Evolutionary conservation across 1,284 basidiomycete species (phyloP), one percentile per base, ranked within the genome.

Genomic region (Bondarzewia mesenterica): DNA sequence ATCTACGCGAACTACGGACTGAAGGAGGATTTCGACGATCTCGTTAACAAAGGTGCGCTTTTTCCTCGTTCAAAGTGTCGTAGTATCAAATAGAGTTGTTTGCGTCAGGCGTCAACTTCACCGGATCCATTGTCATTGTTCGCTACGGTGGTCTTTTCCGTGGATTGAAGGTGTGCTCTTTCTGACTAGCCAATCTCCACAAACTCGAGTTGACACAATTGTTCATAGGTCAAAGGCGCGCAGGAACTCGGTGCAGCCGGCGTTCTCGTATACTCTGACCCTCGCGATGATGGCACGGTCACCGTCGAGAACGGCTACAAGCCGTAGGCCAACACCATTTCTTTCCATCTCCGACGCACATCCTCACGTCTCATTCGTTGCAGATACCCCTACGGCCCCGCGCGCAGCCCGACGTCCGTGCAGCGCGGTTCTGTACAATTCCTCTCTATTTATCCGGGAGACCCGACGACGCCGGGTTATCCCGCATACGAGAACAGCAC

Each of bases 391-490:
- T 71, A 79, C 15, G 93, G 94, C 0, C 92, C 93, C 25, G 93
- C 92, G 37, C 78, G 90, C 36, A 89, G 93, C 63, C 89, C 88
- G 0, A 82, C 80, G 6, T 77, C 86, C 3, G 82, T 94, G 10
- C 85, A 97, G 65, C 81, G 94, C 42, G 95, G 94, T 16, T 87
- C 82, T 25, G 92, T 93, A 1, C 87, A 93, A 63, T 95, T 78
- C 61, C 62, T 94, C 35, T 85, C 84, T 15, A 63, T 72, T 29
- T 94, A 94, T 63, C 91, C 93, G 2, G 84, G 84, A 18, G 90
- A 93, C 61, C 89, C 89, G 4, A 81, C 82, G 0, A 97, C 94
- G 1, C 93, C 93, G 1, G 90, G 89, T 15, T 73, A 77, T 55
- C 94, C 95, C 20, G 79, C 93, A 2, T 97, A 97, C 64, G 76